These are phyloP conservation scores for Tetrapyrgos nigripes DNA, from an alignment of 1,284 basidiomycete genomes.

Conservation along the genomic window DNA sequence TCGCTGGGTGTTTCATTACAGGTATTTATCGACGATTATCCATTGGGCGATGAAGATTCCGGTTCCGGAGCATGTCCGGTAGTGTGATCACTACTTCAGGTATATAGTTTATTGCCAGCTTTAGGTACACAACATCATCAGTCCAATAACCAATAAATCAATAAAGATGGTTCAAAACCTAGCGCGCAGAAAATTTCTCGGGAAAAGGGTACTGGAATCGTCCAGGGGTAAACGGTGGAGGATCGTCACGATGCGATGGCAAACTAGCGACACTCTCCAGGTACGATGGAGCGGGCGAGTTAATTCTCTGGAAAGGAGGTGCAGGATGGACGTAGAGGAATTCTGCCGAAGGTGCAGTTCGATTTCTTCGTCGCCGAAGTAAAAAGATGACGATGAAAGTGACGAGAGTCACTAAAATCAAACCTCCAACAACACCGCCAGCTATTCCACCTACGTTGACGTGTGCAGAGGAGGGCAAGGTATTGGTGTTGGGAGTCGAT, in stretches of 20 bases:
- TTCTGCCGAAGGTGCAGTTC: conserved; percentile 55
- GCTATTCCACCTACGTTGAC: conserved; percentile 45
- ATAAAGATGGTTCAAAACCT: background rate
- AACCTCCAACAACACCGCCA: conserved; percentile 48
- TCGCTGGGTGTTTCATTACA: no score
- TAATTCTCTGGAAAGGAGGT: background rate
- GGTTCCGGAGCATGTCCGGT: no score
- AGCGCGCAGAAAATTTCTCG: background rate
- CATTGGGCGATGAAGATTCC: no score
- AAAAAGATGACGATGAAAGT: conserved; percentile 36
- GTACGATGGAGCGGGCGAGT: background rate
- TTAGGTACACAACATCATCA: background rate
- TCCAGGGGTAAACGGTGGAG: conserved; percentile 3
- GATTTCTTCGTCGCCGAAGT: conserved; percentile 40
- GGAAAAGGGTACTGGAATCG: conserved; percentile 6
- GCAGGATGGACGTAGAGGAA: conserved; percentile 35
- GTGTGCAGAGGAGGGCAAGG: conserved; percentile 1
- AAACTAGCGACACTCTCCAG: background rate
- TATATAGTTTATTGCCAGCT: no score
- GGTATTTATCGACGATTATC: no score
- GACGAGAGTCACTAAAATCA: conserved; percentile 36
- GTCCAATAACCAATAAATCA: background rate
- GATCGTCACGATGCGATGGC: background rate
- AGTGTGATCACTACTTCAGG: no score
- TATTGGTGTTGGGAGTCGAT: background rate